Evolutionary conservation across 805 yeast genomes (phyloP).

Genomic region (Cyberlindnera nakhonratchasimensis): DNA sequence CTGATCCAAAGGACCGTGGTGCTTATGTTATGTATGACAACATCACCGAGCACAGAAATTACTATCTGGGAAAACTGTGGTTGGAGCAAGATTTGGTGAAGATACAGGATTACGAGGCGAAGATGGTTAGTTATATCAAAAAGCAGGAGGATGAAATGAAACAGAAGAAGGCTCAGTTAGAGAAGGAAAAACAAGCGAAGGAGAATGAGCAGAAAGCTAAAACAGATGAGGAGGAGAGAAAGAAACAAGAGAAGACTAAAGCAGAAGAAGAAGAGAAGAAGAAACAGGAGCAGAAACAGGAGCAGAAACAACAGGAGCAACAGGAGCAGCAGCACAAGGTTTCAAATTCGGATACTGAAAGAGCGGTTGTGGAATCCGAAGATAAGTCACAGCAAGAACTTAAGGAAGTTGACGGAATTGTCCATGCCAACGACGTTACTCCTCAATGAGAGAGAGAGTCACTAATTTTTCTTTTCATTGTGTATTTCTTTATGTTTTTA

Average conservation of each 20-base stretch:
- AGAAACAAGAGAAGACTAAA: constrained; percentile 1
- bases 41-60: constrained; percentile 21
- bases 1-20: constrained; percentile 27
- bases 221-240: constrained; percentile 20
- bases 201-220: not conserved
- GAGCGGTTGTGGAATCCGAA: too few relatives aligned
- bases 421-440: not conserved
- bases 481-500: not conserved
- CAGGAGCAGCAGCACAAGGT: not conserved
- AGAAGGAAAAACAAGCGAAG: constrained; percentile 4
- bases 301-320: not conserved
- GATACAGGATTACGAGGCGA: constrained; percentile 17
- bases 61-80: constrained; percentile 31
- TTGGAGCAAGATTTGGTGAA: constrained; percentile 23
- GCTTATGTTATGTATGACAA: constrained; percentile 24
- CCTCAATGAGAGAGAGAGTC: not conserved
- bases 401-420: too few relatives aligned
- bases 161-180: constrained; percentile 2
- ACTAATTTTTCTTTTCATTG: not conserved
- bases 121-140: constrained; percentile 8
- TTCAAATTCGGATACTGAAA: too few relatives aligned
- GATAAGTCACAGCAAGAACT: too few relatives aligned
- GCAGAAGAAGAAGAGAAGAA: not conserved
- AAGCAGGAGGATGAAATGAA: constrained; percentile 3
- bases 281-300: not conserved